Conservation (phyloP, 1,284 basidiomycete species). For the Fistulinella cinereoalba region DNA sequence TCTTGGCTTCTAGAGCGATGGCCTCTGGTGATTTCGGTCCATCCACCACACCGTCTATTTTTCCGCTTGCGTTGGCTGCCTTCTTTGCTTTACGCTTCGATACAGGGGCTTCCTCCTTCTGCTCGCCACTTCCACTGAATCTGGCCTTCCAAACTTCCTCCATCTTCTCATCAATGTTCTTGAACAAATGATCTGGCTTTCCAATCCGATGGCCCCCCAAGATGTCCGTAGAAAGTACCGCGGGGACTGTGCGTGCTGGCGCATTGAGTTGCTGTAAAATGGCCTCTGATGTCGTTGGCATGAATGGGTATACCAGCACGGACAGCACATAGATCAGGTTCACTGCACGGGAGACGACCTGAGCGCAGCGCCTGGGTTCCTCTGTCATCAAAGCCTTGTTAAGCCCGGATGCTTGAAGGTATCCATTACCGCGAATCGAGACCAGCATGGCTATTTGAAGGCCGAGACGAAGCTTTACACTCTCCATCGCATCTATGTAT, state of each 20-base stretch:
- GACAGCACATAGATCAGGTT: constrained; percentile 94
- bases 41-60: constrained; percentile 8
- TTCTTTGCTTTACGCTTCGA: constrained; percentile 57
- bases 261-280: constrained; percentile 92
- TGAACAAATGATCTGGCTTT: constrained; percentile 88
- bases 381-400: constrained; percentile 87
- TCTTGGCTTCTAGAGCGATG: constrained; percentile 63
- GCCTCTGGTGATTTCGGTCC: constrained; percentile 65
- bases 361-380: constrained; percentile 82
- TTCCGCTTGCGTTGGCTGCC: constrained; percentile 26
- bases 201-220: constrained; percentile 86
- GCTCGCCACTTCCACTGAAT: constrained; percentile 67
- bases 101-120: constrained; percentile 41
- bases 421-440: constrained; percentile 91
- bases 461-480: constrained; percentile 86
- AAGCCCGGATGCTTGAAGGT: constrained; percentile 89
- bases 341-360: constrained; percentile 85
- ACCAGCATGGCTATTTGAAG: constrained; percentile 88
- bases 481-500: constrained; percentile 88
- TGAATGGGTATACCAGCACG: constrained; percentile 89
- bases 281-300: constrained; percentile 85
- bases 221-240: constrained; percentile 73
- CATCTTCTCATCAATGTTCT: constrained; percentile 91
- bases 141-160: constrained; percentile 78
- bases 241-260: constrained; percentile 75